These are phyloP conservation scores for Scedosporium dehoogii DNA, from an alignment of 2,329 filamentous ascomycete species.

Conservation along the genomic window DNA sequence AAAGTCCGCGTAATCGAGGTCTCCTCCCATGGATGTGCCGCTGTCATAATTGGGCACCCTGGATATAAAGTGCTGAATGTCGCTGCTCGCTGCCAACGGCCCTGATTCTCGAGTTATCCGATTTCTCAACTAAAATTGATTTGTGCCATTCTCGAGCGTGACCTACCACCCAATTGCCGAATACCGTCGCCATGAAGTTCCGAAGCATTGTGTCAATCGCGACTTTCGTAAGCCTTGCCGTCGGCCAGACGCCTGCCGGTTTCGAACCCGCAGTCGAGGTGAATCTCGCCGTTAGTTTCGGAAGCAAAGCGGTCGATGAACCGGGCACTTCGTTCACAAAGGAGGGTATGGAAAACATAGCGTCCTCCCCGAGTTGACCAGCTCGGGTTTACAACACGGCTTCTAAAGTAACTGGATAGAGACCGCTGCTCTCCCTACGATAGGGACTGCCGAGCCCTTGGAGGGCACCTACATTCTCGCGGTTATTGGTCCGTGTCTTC, in stretches of 20 bases:
- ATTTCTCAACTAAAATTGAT: neutral
- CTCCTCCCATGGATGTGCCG: neutral
- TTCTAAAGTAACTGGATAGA: neutral
- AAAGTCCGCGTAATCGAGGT: neutral
- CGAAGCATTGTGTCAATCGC: neutral
- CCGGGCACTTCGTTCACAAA: conserved; percentile 3
- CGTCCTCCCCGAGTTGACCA: neutral
- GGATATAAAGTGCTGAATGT: neutral
- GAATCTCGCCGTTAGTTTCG: conserved; percentile 5
- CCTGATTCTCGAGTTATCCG: neutral
- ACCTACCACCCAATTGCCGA: neutral
- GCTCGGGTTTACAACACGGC: neutral
- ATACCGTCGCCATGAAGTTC: neutral
- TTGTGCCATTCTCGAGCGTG: neutral
- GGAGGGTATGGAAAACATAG: neutral
- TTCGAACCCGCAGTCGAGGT: conserved; percentile 4
- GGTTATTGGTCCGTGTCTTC: neutral
- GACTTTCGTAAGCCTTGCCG: neutral
- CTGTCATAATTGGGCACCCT: neutral
- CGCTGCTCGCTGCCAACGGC: neutral
- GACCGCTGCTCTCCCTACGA: conserved; percentile 1
- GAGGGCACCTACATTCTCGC: conserved; percentile 4
- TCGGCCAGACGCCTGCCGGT: neutral
- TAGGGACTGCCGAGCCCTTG: conserved; percentile 3
- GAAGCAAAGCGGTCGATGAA: neutral